A percentile compares a stretch with the other conserved stretches of the same genome.
Conservation (phyloP, 768 basidiomycete genomes). For the Termitomyces titanicus region DNA sequence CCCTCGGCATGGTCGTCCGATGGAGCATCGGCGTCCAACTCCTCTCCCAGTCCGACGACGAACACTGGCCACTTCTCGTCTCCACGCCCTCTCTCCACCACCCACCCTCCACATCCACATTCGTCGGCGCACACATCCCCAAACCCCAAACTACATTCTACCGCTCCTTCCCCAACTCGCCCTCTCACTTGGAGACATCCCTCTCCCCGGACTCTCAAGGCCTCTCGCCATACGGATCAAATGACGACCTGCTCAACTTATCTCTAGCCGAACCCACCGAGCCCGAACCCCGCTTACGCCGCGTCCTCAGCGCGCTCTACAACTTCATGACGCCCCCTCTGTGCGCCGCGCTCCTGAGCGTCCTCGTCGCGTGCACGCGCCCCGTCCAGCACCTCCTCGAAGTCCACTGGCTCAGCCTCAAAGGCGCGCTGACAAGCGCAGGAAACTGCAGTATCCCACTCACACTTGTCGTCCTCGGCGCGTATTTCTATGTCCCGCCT, state of each 20-base stretch:
- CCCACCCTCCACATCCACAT: constrained; percentile 6
- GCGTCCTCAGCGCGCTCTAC: constrained; percentile 41
- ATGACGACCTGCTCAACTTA: too few species aligned
- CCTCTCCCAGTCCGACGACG: constrained; percentile 10
- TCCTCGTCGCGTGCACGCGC: constrained; percentile 72
- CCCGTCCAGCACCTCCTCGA: constrained; percentile 74
- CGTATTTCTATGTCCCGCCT: constrained; percentile 68
- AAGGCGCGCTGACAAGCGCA: constrained; percentile 60
- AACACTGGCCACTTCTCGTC: too few species aligned
- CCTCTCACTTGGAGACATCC: constrained; percentile 1
- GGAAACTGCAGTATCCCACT: constrained; percentile 84
- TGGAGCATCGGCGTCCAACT: constrained; percentile 58
- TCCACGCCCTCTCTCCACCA: background rate
- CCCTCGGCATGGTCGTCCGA: constrained; percentile 91
- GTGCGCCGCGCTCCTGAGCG: constrained; percentile 71
- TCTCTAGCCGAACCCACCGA: constrained; percentile 22
- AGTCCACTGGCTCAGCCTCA: constrained; percentile 58
- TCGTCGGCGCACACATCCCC: background rate
- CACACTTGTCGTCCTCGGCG: constrained; percentile 88
- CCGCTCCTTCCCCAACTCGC: constrained; percentile 19
- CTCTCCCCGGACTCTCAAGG: constrained; percentile 3
- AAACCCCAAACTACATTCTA: constrained; percentile 16
- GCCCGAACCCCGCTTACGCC: constrained; percentile 20
- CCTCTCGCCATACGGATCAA: background rate
- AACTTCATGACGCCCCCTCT: constrained; percentile 89